Base-by-base conservation (phyloP, 305 asterid species). In the Rubia balearica region DNA sequence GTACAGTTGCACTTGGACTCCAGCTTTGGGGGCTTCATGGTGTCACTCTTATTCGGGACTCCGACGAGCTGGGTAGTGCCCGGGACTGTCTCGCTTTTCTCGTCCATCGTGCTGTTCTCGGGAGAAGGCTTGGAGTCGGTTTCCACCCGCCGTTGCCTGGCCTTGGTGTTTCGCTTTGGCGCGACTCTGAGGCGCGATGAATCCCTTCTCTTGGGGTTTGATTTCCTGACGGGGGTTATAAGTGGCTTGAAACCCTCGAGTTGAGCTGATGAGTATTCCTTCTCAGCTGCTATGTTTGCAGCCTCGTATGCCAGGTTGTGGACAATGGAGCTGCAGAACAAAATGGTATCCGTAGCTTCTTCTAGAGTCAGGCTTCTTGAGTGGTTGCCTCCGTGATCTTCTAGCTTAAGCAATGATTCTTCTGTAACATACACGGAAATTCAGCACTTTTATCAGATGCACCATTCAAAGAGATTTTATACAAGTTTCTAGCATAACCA, bases 1-100 rank as follows among this genome's bases (percentile, higher is more conserved):
- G 82, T 77, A 87, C 99, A 94, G 68, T 94, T 94, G 81, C 99
- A 94, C 84, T 91, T 94, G 42, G 99, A 94, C 83, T 94, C 99
- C 56, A 82, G 88, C 87, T 87, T 91, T 46, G 91, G 97, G 76
- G 96, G 96, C 79, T 85, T 84, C 79, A 74, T 59, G 76, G 79
- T 83, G 69, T 87, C 88, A 30, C 67, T 78, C 36, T 85, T 88
- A 56, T 76, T 81, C 46, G 92, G 90, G 74, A 81, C 78, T 71
- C 82, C 85, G 33, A 84, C 89, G 12, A 88, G 71, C 30, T 77
- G 85, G 33, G 88, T 79, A 33, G 82, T 68, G 40, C 21, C 17
- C 17, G 8, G 21, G 73, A 68, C 60, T 8, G 57, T 17, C 21
- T 78, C 81, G 6, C 69, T 27, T 65, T 82, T 76, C 57, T 80